Base-by-base conservation (phyloP, 2,329 filamentous ascomycete species). In the Ophiobolus disseminans region DNA sequence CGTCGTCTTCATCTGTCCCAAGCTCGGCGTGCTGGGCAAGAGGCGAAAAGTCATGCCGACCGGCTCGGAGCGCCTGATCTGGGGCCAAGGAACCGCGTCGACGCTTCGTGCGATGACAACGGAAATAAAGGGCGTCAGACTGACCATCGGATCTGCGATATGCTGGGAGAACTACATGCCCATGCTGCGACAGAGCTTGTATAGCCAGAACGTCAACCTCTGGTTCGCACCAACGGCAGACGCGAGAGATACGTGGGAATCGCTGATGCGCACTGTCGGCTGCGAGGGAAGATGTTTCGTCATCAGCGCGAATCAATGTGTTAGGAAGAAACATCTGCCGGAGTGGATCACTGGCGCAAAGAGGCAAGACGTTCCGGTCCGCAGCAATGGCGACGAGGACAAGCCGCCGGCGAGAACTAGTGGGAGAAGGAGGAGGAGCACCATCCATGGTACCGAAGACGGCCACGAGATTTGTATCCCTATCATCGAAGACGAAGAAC, bases 161-260 rank as follows among this genome's bases (percentile, higher is more conserved):
- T 96, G 92, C 78, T 97, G 92, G 92, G 92, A 97, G 73, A 96
- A 90, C 72, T 96, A 93, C 76, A 97, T 96, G 91, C 92, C 92
- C 0, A 77, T 97, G 14, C 79, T 97, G 6, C 84, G 93, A 14
- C 89, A 96, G 69, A 82, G 85, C 13, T 79, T 97, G 28, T 97
- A 97, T 72, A 82, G 85, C 2, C 93, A 97, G 73, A 96, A 96
- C 67, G 86, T 97, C 64, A 96, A 96, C 70, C 76, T 97, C 10
- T 97, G 93, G 73, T 83, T 97, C 2, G 91, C 92, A 0, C 93
- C 93, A 0, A 97, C 92, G 0, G 92, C 92, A 1, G 93, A 97
- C 75, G 84, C 81, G 16, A 82, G 92, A 52, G 89, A 93, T 63
- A 86, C 89, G 0, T 97, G 93, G 93, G 74, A 90, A 19, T 76